These are phyloP conservation scores for Talaromyces sp. DNA, from an alignment of 2,329 filamentous ascomycete species.

Conservation along the genomic window DNA sequence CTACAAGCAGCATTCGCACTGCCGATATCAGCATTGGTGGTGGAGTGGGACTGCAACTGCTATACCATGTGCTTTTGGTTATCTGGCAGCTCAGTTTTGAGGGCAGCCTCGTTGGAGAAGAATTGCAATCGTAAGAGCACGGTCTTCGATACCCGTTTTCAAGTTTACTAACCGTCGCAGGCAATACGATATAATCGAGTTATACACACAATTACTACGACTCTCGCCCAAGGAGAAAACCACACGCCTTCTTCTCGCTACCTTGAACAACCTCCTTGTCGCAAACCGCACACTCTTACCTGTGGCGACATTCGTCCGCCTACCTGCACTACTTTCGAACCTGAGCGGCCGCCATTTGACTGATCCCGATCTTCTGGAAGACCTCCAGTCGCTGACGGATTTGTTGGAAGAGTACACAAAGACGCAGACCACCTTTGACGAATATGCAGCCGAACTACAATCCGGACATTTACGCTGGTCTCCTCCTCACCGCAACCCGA, in stretches of 20 bases:
- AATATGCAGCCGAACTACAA: conserved; percentile 76
- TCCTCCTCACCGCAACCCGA: conserved; percentile 79
- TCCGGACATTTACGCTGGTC: conserved; percentile 90
- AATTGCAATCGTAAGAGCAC: conserved; percentile 74
- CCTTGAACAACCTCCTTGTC: conserved; percentile 81
- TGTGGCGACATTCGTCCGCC: conserved; percentile 78
- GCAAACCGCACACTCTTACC: conserved; percentile 71
- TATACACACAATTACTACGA: conserved; percentile 89
- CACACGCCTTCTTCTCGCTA: conserved; percentile 84
- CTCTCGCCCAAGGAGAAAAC: conserved; percentile 98
- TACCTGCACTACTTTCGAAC: conserved; percentile 63
- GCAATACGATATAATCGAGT: conserved; percentile 85
- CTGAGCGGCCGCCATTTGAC: conserved; percentile 54
- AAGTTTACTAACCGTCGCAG: conserved; percentile 47
- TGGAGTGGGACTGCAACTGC: conserved; percentile 83
- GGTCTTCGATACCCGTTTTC: neutral
- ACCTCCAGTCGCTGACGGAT: conserved; percentile 51
- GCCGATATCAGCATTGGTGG: conserved; percentile 65
- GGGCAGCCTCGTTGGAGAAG: conserved; percentile 65
- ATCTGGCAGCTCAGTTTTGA: conserved; percentile 98
- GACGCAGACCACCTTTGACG: conserved; percentile 65
- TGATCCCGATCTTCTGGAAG: conserved; percentile 51
- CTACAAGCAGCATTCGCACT: conserved; percentile 59
- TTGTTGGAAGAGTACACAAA: conserved; percentile 84
- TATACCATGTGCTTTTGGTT: conserved; percentile 91